A percentile compares a stretch with the other conserved stretches of the same genome.
Conservation (phyloP, 208 protist species). For the Porcisia hertigi region DNA sequence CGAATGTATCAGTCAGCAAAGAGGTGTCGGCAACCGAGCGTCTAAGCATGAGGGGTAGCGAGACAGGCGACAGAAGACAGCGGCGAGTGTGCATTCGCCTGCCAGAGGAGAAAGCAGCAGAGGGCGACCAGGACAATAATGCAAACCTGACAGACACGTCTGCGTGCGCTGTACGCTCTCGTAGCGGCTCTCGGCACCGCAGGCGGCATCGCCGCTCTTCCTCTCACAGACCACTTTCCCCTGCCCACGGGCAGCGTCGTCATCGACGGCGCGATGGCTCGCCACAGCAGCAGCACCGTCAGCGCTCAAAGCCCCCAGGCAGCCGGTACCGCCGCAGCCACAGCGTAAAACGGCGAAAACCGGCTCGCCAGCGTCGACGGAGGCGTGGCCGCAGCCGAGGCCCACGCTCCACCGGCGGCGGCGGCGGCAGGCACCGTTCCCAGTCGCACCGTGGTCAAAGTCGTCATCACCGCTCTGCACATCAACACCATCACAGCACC, state of each 20-base stretch:
- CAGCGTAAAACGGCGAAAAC: constrained; percentile 30
- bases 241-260: background rate
- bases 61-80: background rate
- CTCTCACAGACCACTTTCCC: constrained; percentile 1
- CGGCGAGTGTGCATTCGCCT: constrained; percentile 24
- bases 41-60: background rate
- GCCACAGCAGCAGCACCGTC: background rate
- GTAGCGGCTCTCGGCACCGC: constrained; percentile 4
- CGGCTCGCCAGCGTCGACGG: constrained; percentile 31
- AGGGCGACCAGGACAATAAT: background rate
- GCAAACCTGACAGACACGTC: background rate
- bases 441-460: constrained; percentile 33
- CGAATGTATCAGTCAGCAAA: background rate
- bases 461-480: constrained; percentile 20
- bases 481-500: constrained; percentile 31
- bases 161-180: background rate
- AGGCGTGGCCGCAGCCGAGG: constrained; percentile 31
- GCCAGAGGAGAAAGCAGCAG: constrained; percentile 13
- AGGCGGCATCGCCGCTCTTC: background rate
- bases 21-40: background rate
- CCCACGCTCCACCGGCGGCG: constrained; percentile 29
- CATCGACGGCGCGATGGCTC: constrained; percentile 19
- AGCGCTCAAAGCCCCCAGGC: constrained; percentile 7
- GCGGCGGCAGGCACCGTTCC: constrained; percentile 29
- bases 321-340: constrained; percentile 31